A percentile compares a stretch with the other conserved stretches of the same genome.
These are phyloP conservation scores for Aspergillus spinulosporus DNA, from an alignment of 2,329 filamentous ascomycete genomes.

Conservation along the genomic window DNA sequence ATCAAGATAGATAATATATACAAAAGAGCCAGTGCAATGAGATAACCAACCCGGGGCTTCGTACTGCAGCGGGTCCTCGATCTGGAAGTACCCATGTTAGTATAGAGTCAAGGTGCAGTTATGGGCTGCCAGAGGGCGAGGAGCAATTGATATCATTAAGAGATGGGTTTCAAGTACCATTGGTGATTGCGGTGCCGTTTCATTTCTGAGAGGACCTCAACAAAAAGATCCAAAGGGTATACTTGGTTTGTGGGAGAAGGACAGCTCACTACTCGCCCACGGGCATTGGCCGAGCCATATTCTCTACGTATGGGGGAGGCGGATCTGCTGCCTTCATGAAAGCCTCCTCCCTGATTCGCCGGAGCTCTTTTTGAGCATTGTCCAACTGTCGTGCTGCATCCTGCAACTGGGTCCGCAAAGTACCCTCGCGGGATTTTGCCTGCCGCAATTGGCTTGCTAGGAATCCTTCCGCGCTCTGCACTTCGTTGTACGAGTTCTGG, in stretches of 20 bases:
- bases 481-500: background rate
- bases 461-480: background rate
- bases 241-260: background rate
- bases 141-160: too few species aligned
- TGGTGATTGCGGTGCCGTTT: too few species aligned
- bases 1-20: too few species aligned
- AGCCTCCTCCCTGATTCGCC: slow-evolving; percentile 1
- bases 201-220: background rate
- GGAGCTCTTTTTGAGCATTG: background rate
- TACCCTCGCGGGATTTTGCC: background rate
- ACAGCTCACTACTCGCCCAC: background rate
- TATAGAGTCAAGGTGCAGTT: too few species aligned
- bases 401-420: background rate
- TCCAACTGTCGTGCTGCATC: background rate
- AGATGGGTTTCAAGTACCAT: too few species aligned
- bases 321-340: slow-evolving; percentile 9
- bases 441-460: background rate
- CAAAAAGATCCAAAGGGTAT: background rate
- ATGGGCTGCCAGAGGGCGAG: too few species aligned
- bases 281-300: background rate
- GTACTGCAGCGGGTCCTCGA: too few species aligned
- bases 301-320: slow-evolving; percentile 5
- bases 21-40: too few species aligned
- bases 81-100: too few species aligned
- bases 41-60: too few species aligned